Conservation (phyloP, 306 rosid species). For the Quercus engelmannii region DNA sequence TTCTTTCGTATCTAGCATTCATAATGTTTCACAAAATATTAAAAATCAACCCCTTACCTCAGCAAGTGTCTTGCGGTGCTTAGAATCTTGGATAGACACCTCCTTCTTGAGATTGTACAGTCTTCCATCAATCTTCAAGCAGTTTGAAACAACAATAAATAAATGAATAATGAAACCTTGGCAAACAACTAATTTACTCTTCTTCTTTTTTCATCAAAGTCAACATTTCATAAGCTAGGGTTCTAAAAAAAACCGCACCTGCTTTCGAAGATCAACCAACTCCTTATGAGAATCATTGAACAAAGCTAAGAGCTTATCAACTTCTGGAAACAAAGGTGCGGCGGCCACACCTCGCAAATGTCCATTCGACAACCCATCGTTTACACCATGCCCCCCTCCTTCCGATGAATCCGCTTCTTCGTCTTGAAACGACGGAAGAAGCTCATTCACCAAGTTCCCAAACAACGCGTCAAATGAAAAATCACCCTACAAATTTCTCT, state of each 20-base stretch:
- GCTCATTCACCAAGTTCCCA: slow-evolving; percentile 86
- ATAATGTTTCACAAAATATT: not conserved
- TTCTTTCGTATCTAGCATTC: no score
- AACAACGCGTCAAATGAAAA: slow-evolving; percentile 93
- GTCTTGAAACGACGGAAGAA: slow-evolving; percentile 79
- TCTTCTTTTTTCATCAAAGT: not conserved
- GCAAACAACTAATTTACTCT: not conserved
- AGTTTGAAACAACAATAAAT: not conserved
- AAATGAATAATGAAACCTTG: not conserved
- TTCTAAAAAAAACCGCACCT: slow-evolving; percentile 41
- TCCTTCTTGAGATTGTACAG: slow-evolving; percentile 83
- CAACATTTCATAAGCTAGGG: not conserved
- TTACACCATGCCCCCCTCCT: slow-evolving; percentile 41
- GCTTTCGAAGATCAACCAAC: slow-evolving; percentile 86
- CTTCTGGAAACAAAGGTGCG: slow-evolving; percentile 83
- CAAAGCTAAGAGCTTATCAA: slow-evolving; percentile 74
- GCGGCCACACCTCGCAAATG: slow-evolving; percentile 51
- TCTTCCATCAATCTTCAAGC: slow-evolving; percentile 78
- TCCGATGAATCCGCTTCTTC: slow-evolving; percentile 69
- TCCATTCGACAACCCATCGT: slow-evolving; percentile 61
- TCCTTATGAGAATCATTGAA: slow-evolving; percentile 93
- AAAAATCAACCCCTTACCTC: slow-evolving; percentile 55
- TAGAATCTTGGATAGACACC: slow-evolving; percentile 82
- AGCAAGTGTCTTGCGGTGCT: slow-evolving; percentile 87
- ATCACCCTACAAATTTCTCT: slow-evolving; percentile 54